Conservation (phyloP, 352 stramenopile genomes). For the Pythium diclinum region DNA sequence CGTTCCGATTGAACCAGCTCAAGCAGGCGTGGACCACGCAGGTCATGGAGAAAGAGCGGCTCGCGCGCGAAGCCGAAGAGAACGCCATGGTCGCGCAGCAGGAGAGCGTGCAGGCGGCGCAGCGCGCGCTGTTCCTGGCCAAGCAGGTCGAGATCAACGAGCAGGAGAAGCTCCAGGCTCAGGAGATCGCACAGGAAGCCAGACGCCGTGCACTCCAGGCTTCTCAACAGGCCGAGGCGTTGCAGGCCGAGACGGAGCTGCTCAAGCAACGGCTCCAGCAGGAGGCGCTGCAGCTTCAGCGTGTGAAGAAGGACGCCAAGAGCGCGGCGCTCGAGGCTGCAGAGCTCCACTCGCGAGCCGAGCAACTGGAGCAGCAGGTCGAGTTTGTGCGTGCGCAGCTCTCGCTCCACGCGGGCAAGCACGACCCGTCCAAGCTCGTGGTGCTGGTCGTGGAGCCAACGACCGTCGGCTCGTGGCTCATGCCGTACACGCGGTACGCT, state of each 20-base stretch:
- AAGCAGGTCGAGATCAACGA: slow-evolving; percentile 84
- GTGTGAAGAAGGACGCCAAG: slow-evolving; percentile 66
- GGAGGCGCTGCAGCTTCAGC: slow-evolving; percentile 65
- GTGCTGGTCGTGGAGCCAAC: slow-evolving; percentile 79
- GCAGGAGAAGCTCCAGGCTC: slow-evolving; percentile 69
- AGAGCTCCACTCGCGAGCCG: slow-evolving; percentile 65
- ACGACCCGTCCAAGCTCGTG: slow-evolving; percentile 78
- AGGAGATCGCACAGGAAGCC: slow-evolving; percentile 69
- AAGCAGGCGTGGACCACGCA: slow-evolving; percentile 56
- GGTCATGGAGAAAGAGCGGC: slow-evolving; percentile 68
- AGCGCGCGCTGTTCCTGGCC: slow-evolving; percentile 60
- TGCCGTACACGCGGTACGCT: slow-evolving; percentile 82
- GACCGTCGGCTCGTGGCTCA: slow-evolving; percentile 76
- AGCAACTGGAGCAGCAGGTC: slow-evolving; percentile 72
- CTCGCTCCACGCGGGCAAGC: slow-evolving; percentile 65
- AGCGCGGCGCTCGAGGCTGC: slow-evolving; percentile 61
- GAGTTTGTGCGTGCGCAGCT: slow-evolving; percentile 74
- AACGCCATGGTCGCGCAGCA: slow-evolving; percentile 65
- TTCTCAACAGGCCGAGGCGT: slow-evolving; percentile 62
- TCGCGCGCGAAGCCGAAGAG: slow-evolving; percentile 67
- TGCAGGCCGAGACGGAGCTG: slow-evolving; percentile 71
- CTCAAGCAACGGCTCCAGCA: slow-evolving; percentile 72
- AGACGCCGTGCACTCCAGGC: slow-evolving; percentile 51
- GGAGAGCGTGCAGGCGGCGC: slow-evolving; percentile 69
- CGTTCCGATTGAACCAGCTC: slow-evolving; percentile 47